Conservation (phyloP, 768 basidiomycete species). For the Pulveroboletus sp. region DNA sequence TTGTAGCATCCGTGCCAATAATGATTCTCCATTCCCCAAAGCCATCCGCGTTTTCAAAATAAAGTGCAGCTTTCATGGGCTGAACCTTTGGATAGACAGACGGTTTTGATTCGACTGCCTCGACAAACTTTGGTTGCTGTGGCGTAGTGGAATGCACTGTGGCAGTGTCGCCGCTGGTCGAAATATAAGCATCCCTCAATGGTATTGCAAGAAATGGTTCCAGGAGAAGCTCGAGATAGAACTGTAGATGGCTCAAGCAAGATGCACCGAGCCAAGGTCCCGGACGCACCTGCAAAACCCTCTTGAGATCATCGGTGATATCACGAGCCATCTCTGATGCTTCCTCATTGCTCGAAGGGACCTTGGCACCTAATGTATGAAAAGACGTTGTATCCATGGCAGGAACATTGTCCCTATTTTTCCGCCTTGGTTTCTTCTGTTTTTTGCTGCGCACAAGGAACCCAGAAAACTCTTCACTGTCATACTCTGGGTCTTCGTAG, state of each 20-base stretch:
- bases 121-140: too few relatives aligned
- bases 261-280: too few relatives aligned
- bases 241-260: constrained; percentile 17
- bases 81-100: constrained; percentile 47
- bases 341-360: constrained; percentile 27
- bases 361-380: constrained; percentile 21
- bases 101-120: too few relatives aligned
- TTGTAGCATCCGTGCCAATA: constrained; percentile 49
- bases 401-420: constrained; percentile 6
- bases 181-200: constrained; percentile 10
- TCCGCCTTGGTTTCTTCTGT: constrained; percentile 29
- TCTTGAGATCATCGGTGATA: constrained; percentile 26
- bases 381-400: constrained; percentile 30
- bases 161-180: not conserved
- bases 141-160: not conserved
- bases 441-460: constrained; percentile 16
- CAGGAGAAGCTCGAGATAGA: constrained; percentile 23
- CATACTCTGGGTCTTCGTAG: constrained; percentile 4
- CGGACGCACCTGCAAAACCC: constrained; percentile 28
- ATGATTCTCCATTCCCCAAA: constrained; percentile 67
- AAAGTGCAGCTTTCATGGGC: constrained; percentile 58
- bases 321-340: constrained; percentile 7
- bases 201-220: constrained; percentile 11
- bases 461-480: constrained; percentile 1
- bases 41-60: constrained; percentile 56